Base-by-base conservation (phyloP, 306 rosid genomes). In the Mimosa pudica region DNA sequence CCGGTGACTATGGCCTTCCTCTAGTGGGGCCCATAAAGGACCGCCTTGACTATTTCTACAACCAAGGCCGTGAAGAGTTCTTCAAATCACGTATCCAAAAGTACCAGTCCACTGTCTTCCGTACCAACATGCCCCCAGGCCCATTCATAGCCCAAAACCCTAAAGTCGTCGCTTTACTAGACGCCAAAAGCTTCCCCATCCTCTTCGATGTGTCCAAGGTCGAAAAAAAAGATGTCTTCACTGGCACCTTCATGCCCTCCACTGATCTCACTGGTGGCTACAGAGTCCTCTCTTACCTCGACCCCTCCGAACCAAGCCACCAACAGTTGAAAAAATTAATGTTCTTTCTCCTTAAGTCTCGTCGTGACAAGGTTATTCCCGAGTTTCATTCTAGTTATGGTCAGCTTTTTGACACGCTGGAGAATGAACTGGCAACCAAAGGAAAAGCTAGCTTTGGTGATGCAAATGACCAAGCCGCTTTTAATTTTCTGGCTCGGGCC, bases 101-200 rank as follows among this genome's bases (percentile, higher is more conserved):
- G 51, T 83, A 91, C 78, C 84, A 85, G 71, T 92, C 99, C 0
- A 95, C 99, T 30, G 97, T 95, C 0, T 95, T 86, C 88, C 83
- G 97, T 9, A 82, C 91, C 45, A 95, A 89, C 81, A 80, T 95
- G 86, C 99, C 99, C 0, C 99, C 99, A 0, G 98, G 99, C 16
- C 96, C 94, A 0, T 74, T 86, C 79, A 88, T 95, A 3, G 58
- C 96, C 0, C 3, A 66, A 1, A 78, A 89, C 46, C 83, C 99
- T 6, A 82, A 85, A 57, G 99, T 95, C 68, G 75, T 95, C 75
- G 93, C 81, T 48, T 77, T 95, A 0, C 96, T 95, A 33, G 99
- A 95, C 85, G 97, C 87, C 0, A 95, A 91, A 54, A 86, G 90
- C 75, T 95, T 95, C 68, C 99, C 97, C 0, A 84, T 87, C 0